Conservation (phyloP, 805 yeast species). For the Hagleromyces aurorensis region DNA sequence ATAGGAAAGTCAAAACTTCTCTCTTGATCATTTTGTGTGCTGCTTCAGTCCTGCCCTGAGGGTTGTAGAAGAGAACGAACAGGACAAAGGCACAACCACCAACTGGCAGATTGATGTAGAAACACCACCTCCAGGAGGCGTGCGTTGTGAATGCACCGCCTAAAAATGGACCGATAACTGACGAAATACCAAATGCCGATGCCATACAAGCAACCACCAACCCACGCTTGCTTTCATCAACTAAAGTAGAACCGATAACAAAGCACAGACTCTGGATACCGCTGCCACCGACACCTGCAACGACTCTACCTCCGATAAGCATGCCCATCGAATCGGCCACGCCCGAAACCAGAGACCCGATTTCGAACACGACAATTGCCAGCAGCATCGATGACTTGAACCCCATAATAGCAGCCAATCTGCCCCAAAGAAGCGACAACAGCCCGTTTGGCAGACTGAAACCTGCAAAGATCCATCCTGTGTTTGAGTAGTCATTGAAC, state of each 20-base stretch:
- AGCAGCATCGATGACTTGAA: conserved; percentile 42
- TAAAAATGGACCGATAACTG: conserved; percentile 53
- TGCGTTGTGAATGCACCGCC: conserved; percentile 59
- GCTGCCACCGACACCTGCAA: conserved; percentile 68
- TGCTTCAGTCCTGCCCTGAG: conserved; percentile 4
- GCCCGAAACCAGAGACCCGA: conserved; percentile 57
- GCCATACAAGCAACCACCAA: conserved; percentile 20
- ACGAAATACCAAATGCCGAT: conserved; percentile 39
- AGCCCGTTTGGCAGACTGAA: conserved; percentile 47
- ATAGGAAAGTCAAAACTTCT: neutral
- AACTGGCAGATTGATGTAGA: conserved; percentile 59
- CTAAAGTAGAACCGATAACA: conserved; percentile 40
- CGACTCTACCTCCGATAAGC: conserved; percentile 63
- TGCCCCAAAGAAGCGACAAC: conserved; percentile 51
- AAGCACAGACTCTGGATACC: conserved; percentile 52
- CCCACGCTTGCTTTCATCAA: conserved; percentile 21
- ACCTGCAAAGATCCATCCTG: conserved; percentile 54
- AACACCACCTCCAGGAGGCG: conserved; percentile 72
- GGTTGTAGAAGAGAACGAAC: conserved; percentile 16
- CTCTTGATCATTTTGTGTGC: neutral
- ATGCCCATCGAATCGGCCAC: conserved; percentile 45
- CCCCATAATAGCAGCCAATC: conserved; percentile 48
- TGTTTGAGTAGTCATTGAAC: conserved; percentile 41
- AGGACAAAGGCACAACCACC: conserved; percentile 38
- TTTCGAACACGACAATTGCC: conserved; percentile 47